Conservation (phyloP, 2,329 filamentous ascomycete species). For the Neopestalotiopsis clavispora region DNA sequence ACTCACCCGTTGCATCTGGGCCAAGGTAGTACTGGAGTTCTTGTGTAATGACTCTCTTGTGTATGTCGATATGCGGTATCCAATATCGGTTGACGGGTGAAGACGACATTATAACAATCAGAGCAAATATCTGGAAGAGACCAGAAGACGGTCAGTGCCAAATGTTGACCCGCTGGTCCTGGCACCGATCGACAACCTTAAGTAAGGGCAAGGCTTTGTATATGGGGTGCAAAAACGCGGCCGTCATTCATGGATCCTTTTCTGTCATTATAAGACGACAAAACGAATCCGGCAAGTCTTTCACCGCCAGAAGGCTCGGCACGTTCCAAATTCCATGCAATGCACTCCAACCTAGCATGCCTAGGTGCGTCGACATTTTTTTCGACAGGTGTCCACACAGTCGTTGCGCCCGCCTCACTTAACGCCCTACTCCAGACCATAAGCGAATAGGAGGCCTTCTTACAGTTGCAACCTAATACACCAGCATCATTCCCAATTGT, state of each 20-base stretch:
- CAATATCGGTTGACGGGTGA: conserved; percentile 61
- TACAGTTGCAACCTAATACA: neutral
- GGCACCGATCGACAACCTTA: neutral
- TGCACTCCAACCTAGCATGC: conserved; percentile 5
- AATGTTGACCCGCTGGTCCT: neutral
- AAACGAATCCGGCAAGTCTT: conserved; percentile 8
- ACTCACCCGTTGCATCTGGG: conserved; percentile 51
- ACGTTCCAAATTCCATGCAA: neutral
- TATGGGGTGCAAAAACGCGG: neutral
- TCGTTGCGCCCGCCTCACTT: conserved; percentile 16
- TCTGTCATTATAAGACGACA: neutral
- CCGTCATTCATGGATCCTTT: neutral
- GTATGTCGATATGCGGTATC: conserved; percentile 64
- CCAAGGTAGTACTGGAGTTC: conserved; percentile 64
- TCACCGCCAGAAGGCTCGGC: conserved; percentile 15
- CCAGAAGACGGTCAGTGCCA: neutral
- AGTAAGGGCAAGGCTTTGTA: neutral
- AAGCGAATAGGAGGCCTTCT: conserved; percentile 9
- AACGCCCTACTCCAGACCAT: conserved; percentile 11
- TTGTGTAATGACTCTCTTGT: conserved; percentile 64
- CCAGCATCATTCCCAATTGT: neutral
- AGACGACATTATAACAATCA: conserved; percentile 30
- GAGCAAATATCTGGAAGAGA: neutral
- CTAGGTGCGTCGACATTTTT: conserved; percentile 10
- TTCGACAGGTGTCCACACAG: conserved; percentile 9